These are phyloP conservation scores for Syncephalastrum sp. DNA, from an alignment of 371 early-diverging fungal species.

Conservation along the genomic window DNA sequence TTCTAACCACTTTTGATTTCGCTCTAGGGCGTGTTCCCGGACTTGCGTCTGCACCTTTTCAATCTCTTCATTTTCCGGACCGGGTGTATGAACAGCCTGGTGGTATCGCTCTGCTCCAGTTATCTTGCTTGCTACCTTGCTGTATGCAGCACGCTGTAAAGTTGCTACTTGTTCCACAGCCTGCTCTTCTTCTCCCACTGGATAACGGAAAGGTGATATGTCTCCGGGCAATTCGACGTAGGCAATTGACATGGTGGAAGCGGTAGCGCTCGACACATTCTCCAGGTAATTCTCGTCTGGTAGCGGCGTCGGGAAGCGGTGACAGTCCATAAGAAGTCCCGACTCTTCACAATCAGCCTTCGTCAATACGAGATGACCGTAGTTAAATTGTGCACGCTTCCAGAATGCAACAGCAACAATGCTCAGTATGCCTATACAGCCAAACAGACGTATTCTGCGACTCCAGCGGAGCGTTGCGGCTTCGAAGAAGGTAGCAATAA, in stretches of 20 bases:
- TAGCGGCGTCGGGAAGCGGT: constrained; percentile 5
- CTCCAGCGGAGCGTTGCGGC: constrained; percentile 16
- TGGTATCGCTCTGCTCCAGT: constrained; percentile 26
- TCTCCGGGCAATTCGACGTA: constrained; percentile 24
- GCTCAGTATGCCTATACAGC: constrained; percentile 3
- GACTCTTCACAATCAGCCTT: constrained; percentile 6
- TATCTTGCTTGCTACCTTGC: constrained; percentile 12
- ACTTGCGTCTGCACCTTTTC: constrained; percentile 16
- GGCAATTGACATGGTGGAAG: constrained; percentile 6
- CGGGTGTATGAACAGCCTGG: constrained; percentile 28
- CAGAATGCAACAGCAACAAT: constrained; percentile 14
- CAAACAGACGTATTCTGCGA: constrained; percentile 8
- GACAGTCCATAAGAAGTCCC: constrained; percentile 11
- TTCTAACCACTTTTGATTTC: background rate
- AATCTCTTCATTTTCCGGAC: constrained; percentile 15
- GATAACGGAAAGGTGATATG: constrained; percentile 23
- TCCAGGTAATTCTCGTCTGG: too few relatives aligned
- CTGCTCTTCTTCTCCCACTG: constrained; percentile 24
- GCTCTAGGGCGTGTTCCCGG: background rate
- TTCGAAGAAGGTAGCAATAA: constrained; percentile 22
- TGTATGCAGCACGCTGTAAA: constrained; percentile 17
- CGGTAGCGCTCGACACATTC: background rate
- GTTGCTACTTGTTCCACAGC: constrained; percentile 21
- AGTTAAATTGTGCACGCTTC: constrained; percentile 19
- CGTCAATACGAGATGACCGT: constrained; percentile 8